Conservation (phyloP, 805 yeast genomes). For the Candida pseudoglaebosa region DNA sequence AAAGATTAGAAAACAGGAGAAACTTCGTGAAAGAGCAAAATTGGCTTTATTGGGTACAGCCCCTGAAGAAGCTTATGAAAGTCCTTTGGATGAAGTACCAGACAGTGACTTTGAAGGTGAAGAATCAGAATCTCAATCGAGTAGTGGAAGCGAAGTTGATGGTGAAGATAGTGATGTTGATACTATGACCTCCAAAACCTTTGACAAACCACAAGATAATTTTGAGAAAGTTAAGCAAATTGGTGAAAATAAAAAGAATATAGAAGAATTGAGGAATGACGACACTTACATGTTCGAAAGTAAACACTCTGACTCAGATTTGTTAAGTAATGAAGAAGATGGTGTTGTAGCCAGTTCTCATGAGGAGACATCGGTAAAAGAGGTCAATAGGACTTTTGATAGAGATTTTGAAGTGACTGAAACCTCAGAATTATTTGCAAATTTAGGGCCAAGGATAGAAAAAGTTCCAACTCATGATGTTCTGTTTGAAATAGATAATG, state of each 20-base stretch:
- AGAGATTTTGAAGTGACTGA: conserved; percentile 5
- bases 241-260: conserved; percentile 7
- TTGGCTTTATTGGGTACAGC: conserved; percentile 24
- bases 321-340: conserved; percentile 3
- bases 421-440: conserved; percentile 20
- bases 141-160: conserved; percentile 10
- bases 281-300: conserved; percentile 28
- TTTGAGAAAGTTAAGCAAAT: conserved; percentile 13
- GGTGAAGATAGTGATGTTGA: conserved; percentile 10
- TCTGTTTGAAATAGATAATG: not conserved
- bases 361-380: not conserved
- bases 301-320: conserved; percentile 3
- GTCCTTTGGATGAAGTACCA: conserved; percentile 16
- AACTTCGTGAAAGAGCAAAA: conserved; percentile 33
- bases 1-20: conserved; percentile 42
- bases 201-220: no score
- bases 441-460: conserved; percentile 22
- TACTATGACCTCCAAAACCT: conserved; percentile 17
- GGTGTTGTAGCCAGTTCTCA: conserved; percentile 4
- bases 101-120: conserved; percentile 22
- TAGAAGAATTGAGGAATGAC: conserved; percentile 20
- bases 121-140: conserved; percentile 18
- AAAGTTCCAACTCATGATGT: not conserved
- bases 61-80: conserved; percentile 13
- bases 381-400: not conserved